Conservation (phyloP, 805 yeast genomes). For the Zygosaccharomyces kombuchaensis region DNA sequence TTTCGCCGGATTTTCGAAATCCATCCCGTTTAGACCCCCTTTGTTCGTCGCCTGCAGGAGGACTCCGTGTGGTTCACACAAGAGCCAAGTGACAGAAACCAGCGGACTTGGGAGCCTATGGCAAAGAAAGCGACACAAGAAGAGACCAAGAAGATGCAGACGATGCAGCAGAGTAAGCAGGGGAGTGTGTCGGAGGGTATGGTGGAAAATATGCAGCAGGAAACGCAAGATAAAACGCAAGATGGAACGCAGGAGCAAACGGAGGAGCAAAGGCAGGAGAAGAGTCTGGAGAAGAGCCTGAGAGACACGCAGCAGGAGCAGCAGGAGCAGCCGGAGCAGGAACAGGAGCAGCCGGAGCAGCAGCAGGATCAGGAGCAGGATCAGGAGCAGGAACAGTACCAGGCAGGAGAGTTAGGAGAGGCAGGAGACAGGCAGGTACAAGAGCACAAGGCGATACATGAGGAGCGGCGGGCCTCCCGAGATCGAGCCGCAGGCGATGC, state of each 20-base stretch:
- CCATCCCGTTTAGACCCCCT: not conserved
- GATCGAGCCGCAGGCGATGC: slow-evolving; percentile 5
- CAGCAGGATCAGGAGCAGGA: slow-evolving; percentile 7
- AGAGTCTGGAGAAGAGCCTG: no score
- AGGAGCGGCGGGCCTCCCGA: slow-evolving; percentile 6
- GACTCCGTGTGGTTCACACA: not conserved
- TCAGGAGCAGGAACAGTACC: not conserved
- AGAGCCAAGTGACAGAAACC: not conserved
- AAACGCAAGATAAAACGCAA: no score
- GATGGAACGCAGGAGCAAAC: no score
- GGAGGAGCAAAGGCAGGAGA: no score
- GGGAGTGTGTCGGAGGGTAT: not conserved
- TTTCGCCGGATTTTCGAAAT: not conserved
- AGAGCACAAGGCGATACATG: not conserved
- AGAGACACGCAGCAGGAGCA: not conserved
- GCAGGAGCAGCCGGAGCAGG: slow-evolving; percentile 7
- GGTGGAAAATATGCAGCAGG: slow-evolving; percentile 1
- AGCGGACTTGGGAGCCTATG: not conserved
- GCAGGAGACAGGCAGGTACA: not conserved
- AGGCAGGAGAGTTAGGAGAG: slow-evolving; percentile 1
- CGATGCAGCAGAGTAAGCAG: not conserved
- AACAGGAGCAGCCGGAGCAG: slow-evolving; percentile 9
- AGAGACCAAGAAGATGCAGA: not conserved
- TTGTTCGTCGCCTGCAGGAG: not conserved
- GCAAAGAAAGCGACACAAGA: not conserved